phyloP scores from a whole-genome alignment of 2,329 filamentous ascomycete genomes.

The Cryphonectria radicalis region DNA sequence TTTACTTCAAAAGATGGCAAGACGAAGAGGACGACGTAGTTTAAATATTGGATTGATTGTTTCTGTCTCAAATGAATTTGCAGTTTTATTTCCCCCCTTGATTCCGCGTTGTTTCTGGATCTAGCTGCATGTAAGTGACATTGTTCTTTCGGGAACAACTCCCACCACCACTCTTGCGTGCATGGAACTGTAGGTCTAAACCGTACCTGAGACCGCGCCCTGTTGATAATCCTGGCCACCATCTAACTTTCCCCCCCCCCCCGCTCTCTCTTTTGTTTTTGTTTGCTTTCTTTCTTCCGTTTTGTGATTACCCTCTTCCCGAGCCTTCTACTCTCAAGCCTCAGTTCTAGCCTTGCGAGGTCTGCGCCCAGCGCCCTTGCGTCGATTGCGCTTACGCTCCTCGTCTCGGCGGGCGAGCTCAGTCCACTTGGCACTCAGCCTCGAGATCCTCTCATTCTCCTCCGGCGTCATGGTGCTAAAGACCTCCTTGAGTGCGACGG shows the following conservation, averaged over 20 bases:
- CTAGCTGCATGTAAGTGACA: not conserved
- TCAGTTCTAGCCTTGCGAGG: not conserved
- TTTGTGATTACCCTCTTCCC: not conserved
- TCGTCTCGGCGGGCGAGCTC: not conserved
- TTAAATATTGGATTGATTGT: not conserved
- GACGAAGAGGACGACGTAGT: not conserved
- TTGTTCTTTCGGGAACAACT: not conserved
- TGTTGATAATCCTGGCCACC: too few species aligned
- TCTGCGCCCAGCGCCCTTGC: not conserved
- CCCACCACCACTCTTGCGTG: not conserved
- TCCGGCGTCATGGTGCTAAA: slow-evolving; percentile 3
- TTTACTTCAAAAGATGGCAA: not conserved
- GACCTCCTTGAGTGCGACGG: not conserved
- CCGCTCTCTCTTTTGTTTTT: too few species aligned
- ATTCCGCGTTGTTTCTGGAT: not conserved
- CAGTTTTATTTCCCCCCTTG: too few species aligned
- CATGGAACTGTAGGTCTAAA: not conserved
- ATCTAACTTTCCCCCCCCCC: too few species aligned
- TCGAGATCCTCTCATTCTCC: not conserved
- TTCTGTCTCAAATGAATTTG: not conserved
- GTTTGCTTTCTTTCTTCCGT: not conserved
- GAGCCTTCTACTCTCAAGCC: not conserved
- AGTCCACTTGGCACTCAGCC: not conserved
- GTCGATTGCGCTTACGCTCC: not conserved
- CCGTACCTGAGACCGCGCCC: too few species aligned